These are phyloP conservation scores for Carex littledalei DNA, from an alignment of 176 grass and related monocot species.

Conservation along the genomic window DNA sequence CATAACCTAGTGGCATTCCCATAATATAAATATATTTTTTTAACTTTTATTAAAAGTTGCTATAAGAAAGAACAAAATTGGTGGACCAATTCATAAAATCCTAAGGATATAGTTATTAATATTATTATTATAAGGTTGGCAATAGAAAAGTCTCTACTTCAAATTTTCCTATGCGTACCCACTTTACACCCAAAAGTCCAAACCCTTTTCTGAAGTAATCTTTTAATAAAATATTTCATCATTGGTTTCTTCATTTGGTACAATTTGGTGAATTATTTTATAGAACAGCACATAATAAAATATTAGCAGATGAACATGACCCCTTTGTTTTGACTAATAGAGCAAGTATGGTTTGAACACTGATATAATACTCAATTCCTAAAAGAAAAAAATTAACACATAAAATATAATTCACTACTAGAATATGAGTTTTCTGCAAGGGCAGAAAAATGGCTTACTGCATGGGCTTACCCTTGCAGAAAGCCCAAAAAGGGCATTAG, in stretches of 20 bases:
- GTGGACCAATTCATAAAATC: neutral
- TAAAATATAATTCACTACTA: constrained; percentile 14
- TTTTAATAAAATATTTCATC: neutral
- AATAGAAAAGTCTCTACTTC: neutral
- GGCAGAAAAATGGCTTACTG: too few species aligned
- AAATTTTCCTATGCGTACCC: neutral
- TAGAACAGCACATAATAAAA: neutral
- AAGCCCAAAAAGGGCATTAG: too few species aligned
- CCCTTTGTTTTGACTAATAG: constrained; percentile 27
- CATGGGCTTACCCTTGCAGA: too few species aligned
- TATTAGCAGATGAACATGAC: constrained; percentile 3
- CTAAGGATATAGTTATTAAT: neutral
- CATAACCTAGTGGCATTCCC: neutral
- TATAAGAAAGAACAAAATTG: neutral
- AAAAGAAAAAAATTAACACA: neutral
- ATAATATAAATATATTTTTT: neutral
- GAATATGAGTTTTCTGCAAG: too few species aligned
- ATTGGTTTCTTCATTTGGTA: neutral
- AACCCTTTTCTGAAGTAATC: neutral
- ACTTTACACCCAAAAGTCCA: neutral
- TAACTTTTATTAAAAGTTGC: neutral
- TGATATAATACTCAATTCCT: constrained; percentile 5
- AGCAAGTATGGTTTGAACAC: neutral
- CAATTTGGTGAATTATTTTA: neutral
- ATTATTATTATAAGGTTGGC: neutral